A percentile compares a stretch with the other conserved stretches of the same genome.
Conservation (phyloP, 139 green algal species). For the Astrephomene gubernaculifera region DNA sequence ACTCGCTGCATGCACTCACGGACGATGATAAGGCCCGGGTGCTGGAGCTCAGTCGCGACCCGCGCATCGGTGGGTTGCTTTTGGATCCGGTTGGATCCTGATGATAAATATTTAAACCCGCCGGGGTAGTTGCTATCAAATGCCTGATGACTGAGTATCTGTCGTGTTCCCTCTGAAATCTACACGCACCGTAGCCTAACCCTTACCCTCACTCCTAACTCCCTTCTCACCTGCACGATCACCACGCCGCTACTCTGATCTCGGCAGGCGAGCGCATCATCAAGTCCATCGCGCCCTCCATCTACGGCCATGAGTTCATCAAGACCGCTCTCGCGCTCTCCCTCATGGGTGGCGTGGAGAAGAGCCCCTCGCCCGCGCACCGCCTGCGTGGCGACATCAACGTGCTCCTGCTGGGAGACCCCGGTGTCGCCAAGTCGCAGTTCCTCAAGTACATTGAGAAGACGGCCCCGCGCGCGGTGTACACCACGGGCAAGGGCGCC, state of each 20-base stretch:
- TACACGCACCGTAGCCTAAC: no score
- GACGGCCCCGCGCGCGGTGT: slow-evolving; percentile 91
- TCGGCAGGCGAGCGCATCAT: slow-evolving; percentile 87
- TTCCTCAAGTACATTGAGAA: slow-evolving; percentile 99
- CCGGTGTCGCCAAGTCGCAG: slow-evolving; percentile 95
- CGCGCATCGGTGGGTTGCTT: slow-evolving; percentile 76
- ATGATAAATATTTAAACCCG: no score
- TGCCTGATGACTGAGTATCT: no score
- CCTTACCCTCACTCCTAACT: no score
- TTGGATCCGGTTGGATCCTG: no score
- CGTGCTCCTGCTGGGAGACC: slow-evolving; percentile 97
- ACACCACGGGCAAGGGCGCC: slow-evolving; percentile 98
- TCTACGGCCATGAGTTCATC: slow-evolving; percentile 98
- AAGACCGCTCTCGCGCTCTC: slow-evolving; percentile 95
- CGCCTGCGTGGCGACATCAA: slow-evolving; percentile 96
- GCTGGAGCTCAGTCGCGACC: slow-evolving; percentile 78
- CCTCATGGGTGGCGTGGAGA: slow-evolving; percentile 94
- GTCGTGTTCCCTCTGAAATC: no score
- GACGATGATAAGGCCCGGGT: slow-evolving; percentile 94
- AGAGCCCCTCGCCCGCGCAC: slow-evolving; percentile 77
- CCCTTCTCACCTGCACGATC: no score
- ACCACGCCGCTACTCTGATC: no score
- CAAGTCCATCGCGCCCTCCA: slow-evolving; percentile 97
- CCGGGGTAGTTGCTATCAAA: no score
- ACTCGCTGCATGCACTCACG: slow-evolving; percentile 81